Base-by-base conservation (phyloP, 2,329 filamentous ascomycete species). In the Neoascochyta sp. region DNA sequence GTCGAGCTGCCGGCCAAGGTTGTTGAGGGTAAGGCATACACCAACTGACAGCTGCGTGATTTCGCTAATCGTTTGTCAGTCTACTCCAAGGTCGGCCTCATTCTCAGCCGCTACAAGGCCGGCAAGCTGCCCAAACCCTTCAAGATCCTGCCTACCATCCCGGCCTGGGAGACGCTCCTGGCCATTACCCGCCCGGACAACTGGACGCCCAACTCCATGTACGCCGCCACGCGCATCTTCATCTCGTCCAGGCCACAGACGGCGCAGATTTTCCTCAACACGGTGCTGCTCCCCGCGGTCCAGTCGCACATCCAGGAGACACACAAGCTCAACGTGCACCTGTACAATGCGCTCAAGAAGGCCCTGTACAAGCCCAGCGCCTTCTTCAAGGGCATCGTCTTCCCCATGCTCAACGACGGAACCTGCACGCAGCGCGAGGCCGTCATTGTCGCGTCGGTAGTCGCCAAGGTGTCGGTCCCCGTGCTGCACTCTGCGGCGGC, bases 51-150 rank as follows among this genome's bases (percentile, higher is more conserved):
- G 1, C 3, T 7, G 12, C 5, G 3, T 28, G 15, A 9, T 9
- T 11, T 3, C 25, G 14, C 49, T 52, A 41, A 52, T 18, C 16
- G 5, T 3, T 19, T 7, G 11, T 24, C 24, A 53, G 90, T 95
- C 10, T 96, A 93, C 63, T 83, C 84, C 39, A 93, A 95, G 80
- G 81, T 95, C 49, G 90, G 89, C 39, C 73, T 89, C 46, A 83
- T 96, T 39, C 75, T 98, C 36, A 88, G 86, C 15, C 80, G 90
- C 44, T 96, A 95, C 71, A 95, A 94, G 66, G 90, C 85, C 9
- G 92, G 92, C n/a, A 90, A 90, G 46, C 75, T 98, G 17, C 92
- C 92, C 12, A 98, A 98, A 65, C 90, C 90, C 1, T 94, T 98
- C 74, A 96, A 96, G 66, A 88, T 96, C 44, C 75, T 98, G 7